Evolutionary conservation across 2,329 filamentous ascomycete genomes (phyloP).

Genomic region (Trichoderma asperellum): DNA sequence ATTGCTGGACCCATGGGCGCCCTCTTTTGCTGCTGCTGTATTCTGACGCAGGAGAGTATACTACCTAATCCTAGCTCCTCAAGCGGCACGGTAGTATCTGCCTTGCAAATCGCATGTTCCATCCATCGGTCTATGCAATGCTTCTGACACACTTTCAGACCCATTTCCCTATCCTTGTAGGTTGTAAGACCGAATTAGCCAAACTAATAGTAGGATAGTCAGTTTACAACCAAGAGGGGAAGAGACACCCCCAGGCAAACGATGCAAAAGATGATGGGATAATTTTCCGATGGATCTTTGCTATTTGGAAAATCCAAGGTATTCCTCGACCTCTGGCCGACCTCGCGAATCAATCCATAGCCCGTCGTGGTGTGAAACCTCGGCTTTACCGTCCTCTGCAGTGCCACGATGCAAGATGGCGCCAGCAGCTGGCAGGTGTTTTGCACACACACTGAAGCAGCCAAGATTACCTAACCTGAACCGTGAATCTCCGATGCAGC

Average conservation of each 20-base stretch:
- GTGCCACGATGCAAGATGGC: constrained; percentile 9
- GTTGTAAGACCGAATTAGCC: neutral
- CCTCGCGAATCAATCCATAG: neutral
- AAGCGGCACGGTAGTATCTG: neutral
- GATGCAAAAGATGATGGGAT: neutral
- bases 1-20: neutral
- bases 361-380: neutral
- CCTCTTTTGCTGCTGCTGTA: neutral
- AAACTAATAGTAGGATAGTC: neutral
- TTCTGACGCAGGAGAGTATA: neutral
- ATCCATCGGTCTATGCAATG: neutral
- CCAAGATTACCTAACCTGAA: constrained; percentile 1
- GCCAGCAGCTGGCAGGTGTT: neutral
- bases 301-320: neutral
- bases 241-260: neutral
- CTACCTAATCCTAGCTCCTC: neutral
- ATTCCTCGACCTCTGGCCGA: neutral
- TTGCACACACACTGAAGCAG: neutral
- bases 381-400: constrained; percentile 1
- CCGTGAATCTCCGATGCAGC: neutral
- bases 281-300: neutral
- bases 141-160: neutral
- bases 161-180: neutral
- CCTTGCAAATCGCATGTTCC: neutral
- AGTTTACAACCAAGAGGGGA: neutral